phyloP scores from a whole-genome alignment of 768 basidiomycete genomes.

The Boletus speciosus region DNA sequence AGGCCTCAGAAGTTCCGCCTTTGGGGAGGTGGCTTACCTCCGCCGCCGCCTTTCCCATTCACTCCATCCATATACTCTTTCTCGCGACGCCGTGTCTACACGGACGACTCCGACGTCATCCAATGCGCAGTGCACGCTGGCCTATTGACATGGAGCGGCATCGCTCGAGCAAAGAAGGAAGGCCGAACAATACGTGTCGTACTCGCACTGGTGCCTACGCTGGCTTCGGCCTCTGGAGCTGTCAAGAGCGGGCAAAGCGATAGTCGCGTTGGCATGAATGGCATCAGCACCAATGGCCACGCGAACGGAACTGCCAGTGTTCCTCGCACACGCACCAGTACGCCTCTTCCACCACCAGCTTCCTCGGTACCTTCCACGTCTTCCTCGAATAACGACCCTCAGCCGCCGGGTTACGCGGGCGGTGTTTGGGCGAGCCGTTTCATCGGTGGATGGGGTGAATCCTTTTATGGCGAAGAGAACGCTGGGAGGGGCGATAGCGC shows the following conservation, averaged over 20 bases:
- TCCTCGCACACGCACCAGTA: constrained; percentile 30
- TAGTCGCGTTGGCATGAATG: constrained; percentile 17
- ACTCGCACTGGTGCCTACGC: constrained; percentile 38
- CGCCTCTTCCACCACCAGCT: constrained; percentile 22
- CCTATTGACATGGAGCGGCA: constrained; percentile 41
- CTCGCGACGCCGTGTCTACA: constrained; percentile 59
- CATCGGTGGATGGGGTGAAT: constrained; percentile 41
- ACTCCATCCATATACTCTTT: constrained; percentile 23
- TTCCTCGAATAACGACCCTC: constrained; percentile 27
- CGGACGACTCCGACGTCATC: constrained; percentile 74
- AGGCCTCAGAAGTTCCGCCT: constrained; percentile 55
- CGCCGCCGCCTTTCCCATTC: constrained; percentile 36
- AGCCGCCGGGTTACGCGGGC: constrained; percentile 24
- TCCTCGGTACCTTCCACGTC: constrained; percentile 23
- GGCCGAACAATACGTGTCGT: constrained; percentile 41
- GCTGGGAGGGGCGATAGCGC: constrained; percentile 28
- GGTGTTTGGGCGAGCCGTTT: constrained; percentile 37
- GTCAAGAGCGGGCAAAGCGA: constrained; percentile 28
- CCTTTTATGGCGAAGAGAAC: constrained; percentile 30
- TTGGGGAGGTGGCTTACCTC: constrained; percentile 64
- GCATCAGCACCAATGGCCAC: constrained; percentile 24
- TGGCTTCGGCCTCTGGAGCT: constrained; percentile 43
- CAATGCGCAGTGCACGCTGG: constrained; percentile 69
- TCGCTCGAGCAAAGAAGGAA: constrained; percentile 35
- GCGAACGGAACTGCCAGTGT: constrained; percentile 29